phyloP scores from a whole-genome alignment of 2,329 filamentous ascomycete genomes.

The Mycosphaerella arachidis region DNA sequence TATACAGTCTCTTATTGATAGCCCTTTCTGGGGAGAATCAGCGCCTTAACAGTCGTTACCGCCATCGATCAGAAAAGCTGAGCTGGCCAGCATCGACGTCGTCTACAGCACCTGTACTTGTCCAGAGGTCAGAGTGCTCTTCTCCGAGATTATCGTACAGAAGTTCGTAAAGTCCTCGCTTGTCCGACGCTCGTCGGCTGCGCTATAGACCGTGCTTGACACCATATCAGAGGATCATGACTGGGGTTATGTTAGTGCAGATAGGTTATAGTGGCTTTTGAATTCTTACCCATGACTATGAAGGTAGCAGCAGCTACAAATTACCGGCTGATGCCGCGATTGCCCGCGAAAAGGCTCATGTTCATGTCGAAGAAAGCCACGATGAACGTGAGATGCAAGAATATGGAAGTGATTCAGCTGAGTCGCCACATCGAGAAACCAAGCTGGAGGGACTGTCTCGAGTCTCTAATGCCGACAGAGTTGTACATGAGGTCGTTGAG shows the following conservation, averaged over 20 bases:
- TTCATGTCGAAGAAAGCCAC: constrained; percentile 51
- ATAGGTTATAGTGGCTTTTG: neutral
- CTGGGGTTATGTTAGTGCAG: constrained; percentile 8
- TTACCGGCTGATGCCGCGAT: constrained; percentile 48
- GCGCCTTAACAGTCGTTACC: constrained; percentile 45
- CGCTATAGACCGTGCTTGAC: constrained; percentile 44
- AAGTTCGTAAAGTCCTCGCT: constrained; percentile 48
- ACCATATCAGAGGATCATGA: constrained; percentile 46
- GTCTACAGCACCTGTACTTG: constrained; percentile 42
- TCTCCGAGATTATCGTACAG: constrained; percentile 47
- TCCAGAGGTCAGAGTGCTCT: constrained; percentile 47
- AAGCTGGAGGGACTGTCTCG: constrained; percentile 46
- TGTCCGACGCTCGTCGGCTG: constrained; percentile 42
- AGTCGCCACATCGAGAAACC: constrained; percentile 52
- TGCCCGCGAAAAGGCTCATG: constrained; percentile 42
- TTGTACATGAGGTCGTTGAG: constrained; percentile 52
- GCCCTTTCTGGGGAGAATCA: constrained; percentile 46
- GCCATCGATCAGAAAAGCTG: constrained; percentile 35
- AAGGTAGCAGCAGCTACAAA: constrained; percentile 46
- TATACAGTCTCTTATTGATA: constrained; percentile 29
- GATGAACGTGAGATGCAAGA: constrained; percentile 56
- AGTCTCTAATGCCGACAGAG: constrained; percentile 50
- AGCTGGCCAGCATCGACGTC: constrained; percentile 39
- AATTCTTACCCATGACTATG: constrained; percentile 33
- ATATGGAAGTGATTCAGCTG: constrained; percentile 69